Evolutionary conservation across 805 yeast genomes (phyloP), one percentile per base, ranked within the genome.

Genomic region (Nematodospora valgi): DNA sequence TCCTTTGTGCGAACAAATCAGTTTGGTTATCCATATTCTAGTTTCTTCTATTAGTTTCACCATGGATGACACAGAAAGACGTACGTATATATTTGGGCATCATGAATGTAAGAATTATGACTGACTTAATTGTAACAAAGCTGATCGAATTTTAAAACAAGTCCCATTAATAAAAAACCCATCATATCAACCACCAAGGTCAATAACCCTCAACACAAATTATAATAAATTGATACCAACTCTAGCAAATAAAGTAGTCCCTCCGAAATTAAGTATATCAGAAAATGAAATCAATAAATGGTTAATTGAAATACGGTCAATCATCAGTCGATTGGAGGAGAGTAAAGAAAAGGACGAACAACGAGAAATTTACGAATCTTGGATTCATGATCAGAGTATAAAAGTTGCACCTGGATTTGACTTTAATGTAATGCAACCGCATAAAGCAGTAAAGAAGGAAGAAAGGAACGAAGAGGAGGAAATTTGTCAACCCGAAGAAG

Each of bases 121-220:
- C 11, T 13, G 19, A 30, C 27, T 25, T 11, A n/a, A 23, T 38
- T 40, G 43, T 39, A 45, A 41, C 40, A 4, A 23, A 72, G 76
- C 70, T 17, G 77, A 76, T 41, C 65, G 74, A 0, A 41, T 71
- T 10, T 58, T 77, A 5, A 59, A 70, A 23, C 78, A 76, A 41
- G 70, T 78, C 0, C 83, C 84, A 0, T 62, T 78, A 25, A 68
- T 75, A 11, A 59, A 70, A 24, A 74, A 78, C 38, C 82, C 79
- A 3, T 57, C 59, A 17, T 67, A 57, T 41, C 70, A 64, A 37
- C 74, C 79, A 1, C 82, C 84, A 12, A 72, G 66, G 39, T 72
- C 82, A 0, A 67, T 78, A 10, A 68, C 76, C 5, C 58, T 78
- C 23, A 75, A 79, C 23, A 54, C 67, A 21, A 70, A 70, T 42